A percentile compares a stretch with the other conserved stretches of the same genome.
Evolutionary conservation across 768 basidiomycete genomes (phyloP).

Genomic region (Cystobasidium ongulense): DNA sequence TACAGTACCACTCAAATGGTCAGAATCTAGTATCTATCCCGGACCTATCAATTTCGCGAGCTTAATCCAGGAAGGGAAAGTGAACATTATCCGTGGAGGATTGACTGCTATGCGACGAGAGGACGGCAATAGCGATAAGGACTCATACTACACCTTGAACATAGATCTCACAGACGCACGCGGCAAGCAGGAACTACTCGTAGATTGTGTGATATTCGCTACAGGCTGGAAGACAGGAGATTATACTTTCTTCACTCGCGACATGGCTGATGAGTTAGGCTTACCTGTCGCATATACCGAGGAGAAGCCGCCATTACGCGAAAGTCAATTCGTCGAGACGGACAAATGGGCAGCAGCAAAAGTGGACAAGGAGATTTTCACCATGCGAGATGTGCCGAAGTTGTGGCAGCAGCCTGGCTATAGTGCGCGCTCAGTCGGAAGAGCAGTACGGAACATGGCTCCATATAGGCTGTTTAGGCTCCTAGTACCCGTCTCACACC

Average conservation of each 20-base stretch:
- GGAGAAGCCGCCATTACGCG: conserved; percentile 4
- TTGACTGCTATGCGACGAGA: background rate
- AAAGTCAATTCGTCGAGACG: conserved; percentile 1
- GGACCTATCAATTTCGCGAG: background rate
- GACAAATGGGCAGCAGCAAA: background rate
- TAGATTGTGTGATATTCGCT: conserved; percentile 32
- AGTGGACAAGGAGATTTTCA: background rate
- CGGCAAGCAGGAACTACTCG: background rate
- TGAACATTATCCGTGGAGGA: conserved; percentile 23
- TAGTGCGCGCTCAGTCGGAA: conserved; percentile 10
- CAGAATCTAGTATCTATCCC: conserved; percentile 21
- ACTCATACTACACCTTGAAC: background rate
- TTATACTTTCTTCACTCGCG: conserved; percentile 30
- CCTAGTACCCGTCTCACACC: conserved; percentile 14
- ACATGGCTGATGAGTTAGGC: conserved; percentile 12
- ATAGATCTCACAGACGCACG: background rate
- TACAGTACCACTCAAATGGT: conserved; percentile 15
- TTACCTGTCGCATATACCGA: conserved; percentile 2
- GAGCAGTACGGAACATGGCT: background rate
- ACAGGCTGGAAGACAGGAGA: conserved; percentile 34
- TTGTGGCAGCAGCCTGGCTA: conserved; percentile 1
- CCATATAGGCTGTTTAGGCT: conserved; percentile 18
- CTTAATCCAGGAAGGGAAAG: conserved; percentile 26
- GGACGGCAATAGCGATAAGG: background rate
- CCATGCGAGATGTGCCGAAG: background rate